phyloP scores from a whole-genome alignment of 129 eudicot species.

The Helianthus annuus region HanXRQr2.0-SUNRISE NC_035443.2:159400189-159400688 shows the following conservation, averaged over 20 bases:
- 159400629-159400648: neutral
- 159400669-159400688: too few relatives aligned
- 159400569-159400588: constrained; percentile 29
- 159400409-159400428: neutral
- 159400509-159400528: neutral
- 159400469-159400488: constrained; percentile 18
- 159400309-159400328: neutral
- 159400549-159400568: neutral
- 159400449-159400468: constrained; percentile 28
- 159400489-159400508: constrained; percentile 10
- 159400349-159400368: too few relatives aligned
- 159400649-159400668: too few relatives aligned
- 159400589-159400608: constrained; percentile 19
- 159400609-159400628: constrained; percentile 18
- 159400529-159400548: constrained; percentile 5
- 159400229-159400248: constrained; percentile 29
- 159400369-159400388: neutral
- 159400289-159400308: constrained; percentile 59
- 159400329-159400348: neutral
- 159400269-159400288: constrained; percentile 83
- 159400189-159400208: neutral
- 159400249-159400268: constrained; percentile 85
- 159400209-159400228: neutral
- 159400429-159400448: too few relatives aligned
- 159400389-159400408: neutral